phyloP scores from a whole-genome alignment of 495 filamentous ascomycete genomes.

The Extremus antarcticus region DNA sequence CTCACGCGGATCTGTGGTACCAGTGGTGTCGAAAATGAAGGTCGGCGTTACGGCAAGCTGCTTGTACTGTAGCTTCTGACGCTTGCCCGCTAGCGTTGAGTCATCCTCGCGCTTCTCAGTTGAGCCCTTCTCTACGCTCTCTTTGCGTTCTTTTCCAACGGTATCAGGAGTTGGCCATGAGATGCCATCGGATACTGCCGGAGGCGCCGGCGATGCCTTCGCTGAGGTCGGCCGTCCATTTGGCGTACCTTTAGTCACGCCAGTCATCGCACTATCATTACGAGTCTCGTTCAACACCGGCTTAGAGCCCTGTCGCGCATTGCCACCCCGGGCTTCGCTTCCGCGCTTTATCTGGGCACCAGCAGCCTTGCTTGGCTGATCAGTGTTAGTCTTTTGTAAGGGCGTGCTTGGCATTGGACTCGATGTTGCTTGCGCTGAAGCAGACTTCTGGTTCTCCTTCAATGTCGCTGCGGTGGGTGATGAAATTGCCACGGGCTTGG shows the following conservation, averaged over 20 bases:
- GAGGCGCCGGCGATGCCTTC: conserved; percentile 37
- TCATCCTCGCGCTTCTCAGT: conserved; percentile 57
- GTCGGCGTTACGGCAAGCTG: conserved; percentile 58
- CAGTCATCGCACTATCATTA: background rate
- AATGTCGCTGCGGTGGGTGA: background rate
- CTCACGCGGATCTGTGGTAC: conserved; percentile 13
- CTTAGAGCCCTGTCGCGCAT: background rate
- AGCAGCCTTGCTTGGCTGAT: background rate
- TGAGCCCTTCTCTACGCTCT: conserved; percentile 44
- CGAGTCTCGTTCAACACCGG: background rate
- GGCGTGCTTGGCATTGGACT: background rate
- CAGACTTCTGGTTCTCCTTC: conserved; percentile 18
- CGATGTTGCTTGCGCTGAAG: background rate
- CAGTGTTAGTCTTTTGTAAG: background rate
- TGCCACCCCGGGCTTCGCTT: background rate
- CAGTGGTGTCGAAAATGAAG: conserved; percentile 38
- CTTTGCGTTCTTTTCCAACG: conserved; percentile 64
- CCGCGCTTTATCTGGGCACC: background rate
- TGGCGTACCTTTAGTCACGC: background rate
- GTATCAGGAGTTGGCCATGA: conserved; percentile 87
- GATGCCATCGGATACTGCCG: conserved; percentile 59
- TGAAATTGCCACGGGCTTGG: conserved; percentile 36
- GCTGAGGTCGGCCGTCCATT: background rate
- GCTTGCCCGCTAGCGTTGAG: conserved; percentile 28
- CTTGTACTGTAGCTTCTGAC: conserved; percentile 35